Base-by-base conservation (phyloP, 257 asterid species). In the Salvia miltiorrhiza region DNA sequence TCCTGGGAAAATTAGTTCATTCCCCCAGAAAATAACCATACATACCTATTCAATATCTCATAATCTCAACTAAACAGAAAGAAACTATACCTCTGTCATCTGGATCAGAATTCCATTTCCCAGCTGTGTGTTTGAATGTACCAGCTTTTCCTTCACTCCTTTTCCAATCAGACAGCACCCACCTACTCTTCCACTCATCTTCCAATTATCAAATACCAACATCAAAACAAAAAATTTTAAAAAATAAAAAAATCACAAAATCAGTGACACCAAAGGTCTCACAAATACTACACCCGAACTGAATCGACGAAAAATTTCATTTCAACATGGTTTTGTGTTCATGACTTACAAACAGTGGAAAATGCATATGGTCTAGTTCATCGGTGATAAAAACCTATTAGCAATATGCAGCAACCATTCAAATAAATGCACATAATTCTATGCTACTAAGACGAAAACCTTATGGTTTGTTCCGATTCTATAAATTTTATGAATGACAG, bases 101-200 rank as follows among this genome's bases (percentile, higher is more conserved):
- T 9, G 58, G 58, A 64, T 64, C 70, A 9, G 58, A 16, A 17
- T 17, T n/a, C 70, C 70, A 64, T 64, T 64, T 64, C 45, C 70
- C 70, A 17, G 70, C 47, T 1, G 70, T 64, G 30, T 64, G 70
- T 44, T 44, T 64, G 23, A 64, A 64, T 1, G 57, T 45, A 9
- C 70, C 70, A 1, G 58, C 70, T 64, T 64, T 64, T 64, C 70
- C 70, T 64, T 64, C 70, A 47, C 59, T 64, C 45, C 30, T 47
- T 28, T 64, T 64, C 70, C 70, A 64, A 30, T 64, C 70, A 47
- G 70, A 64, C 44, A 64, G 32, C 70, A 64, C 70, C 70, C 70
- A 64, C 58, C 70, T 45, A 30, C 70, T 64, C 58, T 45, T 64
- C 70, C 70, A 64, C 44, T 57, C 70, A 64, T 64, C 70, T 64